phyloP scores from a whole-genome alignment of 2,329 filamentous ascomycete genomes.

The Endocalyx cinctus region DNA sequence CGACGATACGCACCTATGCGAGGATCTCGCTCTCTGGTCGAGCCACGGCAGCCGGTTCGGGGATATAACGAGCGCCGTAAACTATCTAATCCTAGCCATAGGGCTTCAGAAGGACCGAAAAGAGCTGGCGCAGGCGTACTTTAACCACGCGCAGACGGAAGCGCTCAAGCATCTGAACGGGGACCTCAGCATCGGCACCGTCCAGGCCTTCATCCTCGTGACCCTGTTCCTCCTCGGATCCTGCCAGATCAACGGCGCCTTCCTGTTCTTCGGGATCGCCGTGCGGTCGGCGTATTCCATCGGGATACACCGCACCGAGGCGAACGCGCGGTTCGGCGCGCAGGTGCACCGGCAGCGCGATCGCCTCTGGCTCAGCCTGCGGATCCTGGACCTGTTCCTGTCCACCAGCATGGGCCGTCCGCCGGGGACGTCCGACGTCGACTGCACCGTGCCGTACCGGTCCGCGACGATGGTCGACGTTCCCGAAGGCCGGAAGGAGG shows the following conservation, averaged over 20 bases:
- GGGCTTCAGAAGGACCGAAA: conserved; percentile 40
- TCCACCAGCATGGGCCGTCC: conserved; percentile 52
- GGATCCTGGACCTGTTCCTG: conserved; percentile 47
- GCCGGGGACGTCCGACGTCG: conserved; percentile 48
- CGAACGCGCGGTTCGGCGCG: conserved; percentile 46
- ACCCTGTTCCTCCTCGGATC: conserved; percentile 51
- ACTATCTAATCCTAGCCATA: conserved; percentile 48
- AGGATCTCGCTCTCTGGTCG: conserved; percentile 40
- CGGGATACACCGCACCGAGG: conserved; percentile 48
- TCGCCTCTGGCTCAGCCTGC: conserved; percentile 49
- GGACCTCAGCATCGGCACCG: conserved; percentile 43
- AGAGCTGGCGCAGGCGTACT: conserved; percentile 38
- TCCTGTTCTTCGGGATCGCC: conserved; percentile 50
- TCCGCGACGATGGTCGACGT: conserved; percentile 28
- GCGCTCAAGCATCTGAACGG: conserved; percentile 41
- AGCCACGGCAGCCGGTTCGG: conserved; percentile 26
- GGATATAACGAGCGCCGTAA: conserved; percentile 37
- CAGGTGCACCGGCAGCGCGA: conserved; percentile 38
- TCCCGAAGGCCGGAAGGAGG: too few relatives aligned
- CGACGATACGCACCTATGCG: conserved; percentile 32
- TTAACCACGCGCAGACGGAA: conserved; percentile 43
- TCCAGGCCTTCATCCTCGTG: conserved; percentile 46
- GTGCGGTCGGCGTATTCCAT: conserved; percentile 49
- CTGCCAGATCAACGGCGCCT: conserved; percentile 52
- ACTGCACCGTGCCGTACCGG: conserved; percentile 49